These are phyloP conservation scores for Rhizopogon hawkerae DNA, from an alignment of 1,284 basidiomycete genomes.

Conservation along the genomic window DNA sequence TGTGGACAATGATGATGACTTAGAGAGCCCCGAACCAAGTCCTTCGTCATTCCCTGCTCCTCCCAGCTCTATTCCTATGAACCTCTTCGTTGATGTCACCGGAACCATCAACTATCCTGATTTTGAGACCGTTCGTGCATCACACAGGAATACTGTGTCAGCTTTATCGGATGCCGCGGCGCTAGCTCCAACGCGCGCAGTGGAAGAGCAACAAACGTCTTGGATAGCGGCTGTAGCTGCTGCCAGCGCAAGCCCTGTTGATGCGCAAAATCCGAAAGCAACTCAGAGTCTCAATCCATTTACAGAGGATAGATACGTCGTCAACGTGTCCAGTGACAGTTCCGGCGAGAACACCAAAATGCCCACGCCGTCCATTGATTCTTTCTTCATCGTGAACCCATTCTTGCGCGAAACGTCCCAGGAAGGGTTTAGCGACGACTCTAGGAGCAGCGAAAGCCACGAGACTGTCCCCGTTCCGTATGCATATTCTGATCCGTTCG, in stretches of 20 bases:
- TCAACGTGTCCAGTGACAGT: not conserved
- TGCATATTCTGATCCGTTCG: not conserved
- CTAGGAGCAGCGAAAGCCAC: not conserved
- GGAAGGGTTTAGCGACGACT: not conserved
- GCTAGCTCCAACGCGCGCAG: not conserved
- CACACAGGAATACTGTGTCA: not conserved
- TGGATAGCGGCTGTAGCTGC: conserved; percentile 4
- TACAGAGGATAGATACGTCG: not conserved
- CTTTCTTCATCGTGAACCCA: not conserved
- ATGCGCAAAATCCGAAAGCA: not conserved
- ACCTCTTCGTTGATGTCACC: conserved; percentile 1
- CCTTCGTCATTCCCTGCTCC: conserved; percentile 3
- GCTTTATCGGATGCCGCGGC: not conserved
- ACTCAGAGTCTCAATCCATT: not conserved
- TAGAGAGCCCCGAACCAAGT: conserved; percentile 2
- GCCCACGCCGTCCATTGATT: not conserved
- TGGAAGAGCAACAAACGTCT: conserved; percentile 1
- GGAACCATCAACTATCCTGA: not conserved
- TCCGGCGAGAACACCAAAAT: not conserved
- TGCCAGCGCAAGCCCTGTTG: conserved; percentile 5
- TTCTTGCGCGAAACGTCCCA: conserved; percentile 1
- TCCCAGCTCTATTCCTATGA: not conserved
- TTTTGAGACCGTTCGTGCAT: not conserved
- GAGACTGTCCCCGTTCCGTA: not conserved
- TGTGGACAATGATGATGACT: conserved; percentile 1